These are phyloP conservation scores for Tephrocybe rancida DNA, from an alignment of 768 basidiomycete genomes.

Conservation along the genomic window DNA sequence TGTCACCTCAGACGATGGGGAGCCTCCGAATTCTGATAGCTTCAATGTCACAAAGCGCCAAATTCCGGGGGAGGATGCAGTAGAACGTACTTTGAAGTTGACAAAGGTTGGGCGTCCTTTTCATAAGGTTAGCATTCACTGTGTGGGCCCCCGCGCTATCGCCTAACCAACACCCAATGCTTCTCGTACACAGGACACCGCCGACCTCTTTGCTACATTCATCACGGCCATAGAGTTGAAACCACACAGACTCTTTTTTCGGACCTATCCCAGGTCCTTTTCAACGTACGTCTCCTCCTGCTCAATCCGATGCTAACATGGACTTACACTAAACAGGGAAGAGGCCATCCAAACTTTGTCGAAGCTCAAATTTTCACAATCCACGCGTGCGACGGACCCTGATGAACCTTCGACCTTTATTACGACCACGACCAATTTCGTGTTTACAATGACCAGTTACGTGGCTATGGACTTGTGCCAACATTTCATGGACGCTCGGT, in stretches of 20 bases:
- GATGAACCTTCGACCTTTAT: slow-evolving; percentile 7
- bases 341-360: slow-evolving; percentile 13
- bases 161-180: background rate
- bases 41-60: background rate
- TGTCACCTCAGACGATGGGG: slow-evolving; percentile 2
- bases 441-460: slow-evolving; percentile 13
- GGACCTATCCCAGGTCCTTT: slow-evolving; percentile 12
- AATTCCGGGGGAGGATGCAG: background rate
- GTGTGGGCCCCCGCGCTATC: background rate
- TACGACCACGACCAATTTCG: slow-evolving; percentile 17
- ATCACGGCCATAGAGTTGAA: slow-evolving; percentile 13
- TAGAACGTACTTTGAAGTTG: slow-evolving; percentile 13
- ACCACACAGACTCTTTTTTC: slow-evolving; percentile 13
- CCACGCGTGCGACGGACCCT: slow-evolving; percentile 12
- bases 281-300: slow-evolving; percentile 10
- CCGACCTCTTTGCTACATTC: slow-evolving; percentile 17
- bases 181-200: slow-evolving; percentile 10
- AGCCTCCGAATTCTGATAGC: background rate
- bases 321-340: slow-evolving; percentile 6
- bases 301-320: background rate
- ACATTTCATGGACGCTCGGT: slow-evolving; percentile 71
- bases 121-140: slow-evolving; percentile 9
- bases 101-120: slow-evolving; percentile 16
- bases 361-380: slow-evolving; percentile 17
- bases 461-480: slow-evolving; percentile 17